phyloP scores from a whole-genome alignment of 2,329 filamentous ascomycete genomes.

The Exophiala sideris region DNA sequence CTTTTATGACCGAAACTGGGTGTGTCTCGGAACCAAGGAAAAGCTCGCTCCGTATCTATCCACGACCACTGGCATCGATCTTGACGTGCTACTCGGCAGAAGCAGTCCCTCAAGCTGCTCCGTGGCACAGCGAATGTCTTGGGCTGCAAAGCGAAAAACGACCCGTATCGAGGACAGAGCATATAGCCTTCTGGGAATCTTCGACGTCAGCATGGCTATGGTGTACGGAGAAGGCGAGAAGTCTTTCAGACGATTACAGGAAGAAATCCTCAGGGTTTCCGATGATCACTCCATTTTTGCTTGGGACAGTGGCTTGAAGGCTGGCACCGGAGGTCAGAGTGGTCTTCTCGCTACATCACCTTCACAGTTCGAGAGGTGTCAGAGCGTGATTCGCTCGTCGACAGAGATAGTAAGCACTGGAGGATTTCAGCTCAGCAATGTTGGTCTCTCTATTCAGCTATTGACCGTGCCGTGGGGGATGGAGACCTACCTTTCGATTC shows the following conservation, averaged over 20 bases:
- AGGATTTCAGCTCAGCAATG: constrained; percentile 20
- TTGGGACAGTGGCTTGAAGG: constrained; percentile 18
- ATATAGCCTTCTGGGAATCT: constrained; percentile 29
- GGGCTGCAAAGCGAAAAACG: constrained; percentile 26
- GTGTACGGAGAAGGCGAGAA: constrained; percentile 29
- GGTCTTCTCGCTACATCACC: constrained; percentile 19
- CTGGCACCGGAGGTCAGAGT: constrained; percentile 1
- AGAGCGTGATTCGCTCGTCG: constrained; percentile 11
- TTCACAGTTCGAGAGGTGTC: constrained; percentile 15
- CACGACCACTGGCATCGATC: constrained; percentile 32
- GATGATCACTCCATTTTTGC: constrained; percentile 28
- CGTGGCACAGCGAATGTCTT: constrained; percentile 29
- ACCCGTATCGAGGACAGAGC: constrained; percentile 27
- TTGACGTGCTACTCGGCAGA: constrained; percentile 22
- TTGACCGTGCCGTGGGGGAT: constrained; percentile 15
- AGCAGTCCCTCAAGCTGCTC: constrained; percentile 8
- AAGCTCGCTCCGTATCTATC: constrained; percentile 23
- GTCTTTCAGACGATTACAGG: constrained; percentile 28
- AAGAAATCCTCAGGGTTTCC: constrained; percentile 26
- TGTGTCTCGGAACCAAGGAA: constrained; percentile 17
- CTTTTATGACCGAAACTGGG: constrained; percentile 25
- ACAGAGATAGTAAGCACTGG: constrained; percentile 6
- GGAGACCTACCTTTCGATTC: constrained; percentile 22
- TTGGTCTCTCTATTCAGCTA: constrained; percentile 19
- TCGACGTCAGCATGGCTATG: constrained; percentile 29